Evolutionary conservation across 176 grass and related monocot genomes (phyloP).

Genomic region (Ensete glaucum): DNA sequence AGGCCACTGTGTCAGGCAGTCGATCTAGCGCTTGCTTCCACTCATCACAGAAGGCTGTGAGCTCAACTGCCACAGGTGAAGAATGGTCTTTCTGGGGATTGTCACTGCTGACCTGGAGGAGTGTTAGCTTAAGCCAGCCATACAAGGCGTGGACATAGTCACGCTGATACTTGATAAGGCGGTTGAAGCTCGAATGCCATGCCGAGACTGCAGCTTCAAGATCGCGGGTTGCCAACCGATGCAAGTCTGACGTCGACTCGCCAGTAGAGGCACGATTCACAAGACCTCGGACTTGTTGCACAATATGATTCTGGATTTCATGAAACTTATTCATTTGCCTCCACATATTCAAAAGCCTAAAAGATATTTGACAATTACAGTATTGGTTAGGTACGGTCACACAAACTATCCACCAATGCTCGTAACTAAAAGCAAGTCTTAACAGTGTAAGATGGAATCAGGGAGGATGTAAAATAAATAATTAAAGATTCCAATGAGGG

Average conservation of each 20-base stretch:
- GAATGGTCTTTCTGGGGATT: conserved; percentile 55
- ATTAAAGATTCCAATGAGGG: neutral
- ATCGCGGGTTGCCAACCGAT: conserved; percentile 77
- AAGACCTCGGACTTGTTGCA: conserved; percentile 89
- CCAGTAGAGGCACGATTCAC: conserved; percentile 59
- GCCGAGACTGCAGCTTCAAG: conserved; percentile 83
- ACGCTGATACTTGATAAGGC: conserved; percentile 75
- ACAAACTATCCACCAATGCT: neutral
- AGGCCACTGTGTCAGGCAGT: conserved; percentile 83
- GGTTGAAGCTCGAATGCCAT: conserved; percentile 89
- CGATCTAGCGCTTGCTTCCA: conserved; percentile 97
- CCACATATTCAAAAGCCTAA: conserved; percentile 92
- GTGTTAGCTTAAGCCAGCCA: conserved; percentile 86
- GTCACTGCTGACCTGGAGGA: conserved; percentile 64
- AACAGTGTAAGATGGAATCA: neutral
- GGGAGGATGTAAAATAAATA: neutral
- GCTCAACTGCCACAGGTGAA: conserved; percentile 57
- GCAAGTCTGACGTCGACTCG: conserved; percentile 89
- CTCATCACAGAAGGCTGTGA: conserved; percentile 89
- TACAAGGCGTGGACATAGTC: conserved; percentile 82
- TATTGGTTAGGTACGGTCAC: neutral
- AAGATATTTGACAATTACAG: conserved; percentile 1
- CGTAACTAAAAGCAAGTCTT: neutral
- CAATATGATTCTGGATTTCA: conserved; percentile 83
- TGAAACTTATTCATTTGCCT: conserved; percentile 89